Evolutionary conservation across 1,284 basidiomycete species (phyloP).

Genomic region (Chiua sp.): DNA sequence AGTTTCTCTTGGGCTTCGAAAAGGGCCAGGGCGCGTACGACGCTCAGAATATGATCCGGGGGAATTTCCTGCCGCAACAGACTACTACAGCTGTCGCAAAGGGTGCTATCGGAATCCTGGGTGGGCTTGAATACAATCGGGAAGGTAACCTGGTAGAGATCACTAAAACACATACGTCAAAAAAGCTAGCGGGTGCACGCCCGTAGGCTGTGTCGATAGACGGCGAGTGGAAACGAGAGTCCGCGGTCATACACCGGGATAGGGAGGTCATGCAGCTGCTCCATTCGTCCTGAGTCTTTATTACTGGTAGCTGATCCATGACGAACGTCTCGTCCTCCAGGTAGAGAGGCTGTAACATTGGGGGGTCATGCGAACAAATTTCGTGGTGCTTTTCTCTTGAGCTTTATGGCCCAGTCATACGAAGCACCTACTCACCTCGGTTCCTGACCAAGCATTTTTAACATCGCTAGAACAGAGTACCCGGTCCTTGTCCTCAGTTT

Average conservation of each 20-base stretch:
- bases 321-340: not conserved
- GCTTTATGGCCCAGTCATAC: not conserved
- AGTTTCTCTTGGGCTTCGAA: slow-evolving; percentile 21
- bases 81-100: slow-evolving; percentile 22
- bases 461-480: not conserved
- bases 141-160: not conserved
- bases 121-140: not conserved
- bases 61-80: slow-evolving; percentile 25
- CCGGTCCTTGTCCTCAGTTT: not conserved
- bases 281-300: not conserved
- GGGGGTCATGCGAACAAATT: not conserved
- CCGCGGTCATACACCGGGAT: not conserved
- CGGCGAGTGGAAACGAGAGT: not conserved
- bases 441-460: not conserved
- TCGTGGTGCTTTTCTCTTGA: not conserved
- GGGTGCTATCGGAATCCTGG: slow-evolving; percentile 17
- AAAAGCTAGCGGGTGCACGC: slow-evolving; percentile 4
- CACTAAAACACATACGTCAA: slow-evolving; percentile 13
- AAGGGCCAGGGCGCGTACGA: slow-evolving; percentile 25
- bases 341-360: slow-evolving; percentile 3
- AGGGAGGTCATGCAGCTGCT: not conserved
- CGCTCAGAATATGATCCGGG: slow-evolving; percentile 27
- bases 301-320: not conserved
- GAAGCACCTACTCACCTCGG: slow-evolving; percentile 8
- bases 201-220: slow-evolving; percentile 4